These are phyloP conservation scores for Solanum habrochaites DNA, from an alignment of 257 asterid genomes.

Conservation along the genomic window DNA sequence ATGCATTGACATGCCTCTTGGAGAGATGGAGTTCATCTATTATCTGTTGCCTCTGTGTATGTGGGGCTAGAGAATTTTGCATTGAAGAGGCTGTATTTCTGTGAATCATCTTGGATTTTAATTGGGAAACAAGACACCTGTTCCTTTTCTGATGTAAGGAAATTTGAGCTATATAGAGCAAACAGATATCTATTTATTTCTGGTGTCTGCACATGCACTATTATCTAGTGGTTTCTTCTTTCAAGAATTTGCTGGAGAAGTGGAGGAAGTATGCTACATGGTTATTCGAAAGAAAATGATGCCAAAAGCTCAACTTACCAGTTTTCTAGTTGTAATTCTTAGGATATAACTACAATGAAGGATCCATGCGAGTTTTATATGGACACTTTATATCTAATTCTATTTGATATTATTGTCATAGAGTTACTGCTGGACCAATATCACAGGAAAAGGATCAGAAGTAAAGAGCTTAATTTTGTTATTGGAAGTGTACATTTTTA, in stretches of 20 bases:
- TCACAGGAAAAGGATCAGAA: neutral
- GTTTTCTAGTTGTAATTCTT: neutral
- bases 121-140: neutral
- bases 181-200: neutral
- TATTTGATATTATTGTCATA: neutral
- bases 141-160: constrained; percentile 10
- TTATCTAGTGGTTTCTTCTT: neutral
- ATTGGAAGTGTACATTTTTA: neutral
- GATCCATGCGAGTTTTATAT: neutral
- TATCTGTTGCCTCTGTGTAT: neutral
- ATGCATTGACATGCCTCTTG: neutral
- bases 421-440: neutral
- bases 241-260: constrained; percentile 6
- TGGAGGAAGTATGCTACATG: neutral
- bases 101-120: neutral
- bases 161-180: neutral
- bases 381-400: neutral
- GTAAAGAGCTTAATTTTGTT: neutral
- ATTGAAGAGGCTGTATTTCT: neutral
- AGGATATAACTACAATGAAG: neutral
- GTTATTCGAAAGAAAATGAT: neutral
- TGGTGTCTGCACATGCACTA: neutral
- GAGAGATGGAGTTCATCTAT: constrained; percentile 1
- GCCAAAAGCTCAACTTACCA: neutral
- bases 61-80: neutral